Conservation (phyloP, 2,329 filamentous ascomycete genomes). For the Nigrospora osmanthi region DNA sequence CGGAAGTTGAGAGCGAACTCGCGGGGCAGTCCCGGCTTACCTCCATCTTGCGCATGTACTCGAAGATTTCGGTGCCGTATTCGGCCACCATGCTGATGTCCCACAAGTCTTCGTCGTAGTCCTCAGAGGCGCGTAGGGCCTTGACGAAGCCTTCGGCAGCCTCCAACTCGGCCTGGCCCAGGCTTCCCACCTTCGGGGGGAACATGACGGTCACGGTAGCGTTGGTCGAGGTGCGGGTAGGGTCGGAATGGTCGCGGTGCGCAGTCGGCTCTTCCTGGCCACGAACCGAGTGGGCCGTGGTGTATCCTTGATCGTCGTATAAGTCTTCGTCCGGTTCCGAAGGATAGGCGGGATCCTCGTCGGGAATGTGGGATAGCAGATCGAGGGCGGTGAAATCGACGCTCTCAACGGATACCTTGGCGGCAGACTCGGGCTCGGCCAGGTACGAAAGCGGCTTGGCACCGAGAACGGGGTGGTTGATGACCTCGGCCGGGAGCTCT, state of each 20-base stretch:
- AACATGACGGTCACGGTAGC: constrained; percentile 50
- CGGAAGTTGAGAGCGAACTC: not conserved
- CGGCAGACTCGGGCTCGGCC: constrained; percentile 4
- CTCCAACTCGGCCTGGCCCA: constrained; percentile 66
- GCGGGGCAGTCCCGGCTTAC: constrained; percentile 33
- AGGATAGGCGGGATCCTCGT: constrained; percentile 27
- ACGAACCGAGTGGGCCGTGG: constrained; percentile 66
- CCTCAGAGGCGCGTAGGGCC: constrained; percentile 56
- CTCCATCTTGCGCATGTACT: constrained; percentile 85
- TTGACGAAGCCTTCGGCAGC: constrained; percentile 58
- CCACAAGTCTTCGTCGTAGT: constrained; percentile 81
- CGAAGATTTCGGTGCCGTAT: constrained; percentile 92
- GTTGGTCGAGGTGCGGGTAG: constrained; percentile 16
- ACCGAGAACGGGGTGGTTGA: not conserved
- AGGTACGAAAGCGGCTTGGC: not conserved
- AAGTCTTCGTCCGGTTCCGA: constrained; percentile 59
- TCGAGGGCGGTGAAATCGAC: constrained; percentile 1
- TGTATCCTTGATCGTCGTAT: constrained; percentile 63
- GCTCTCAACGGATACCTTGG: constrained; percentile 2
- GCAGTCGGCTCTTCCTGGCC: constrained; percentile 60
- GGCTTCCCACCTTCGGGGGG: constrained; percentile 63
- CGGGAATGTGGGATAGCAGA: constrained; percentile 7
- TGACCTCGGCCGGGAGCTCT: constrained; percentile 20
- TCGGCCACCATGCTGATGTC: constrained; percentile 98
- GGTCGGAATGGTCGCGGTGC: not conserved